phyloP scores from a whole-genome alignment of 108 stramenopile species.

The Cyclotella baltica region DNA sequence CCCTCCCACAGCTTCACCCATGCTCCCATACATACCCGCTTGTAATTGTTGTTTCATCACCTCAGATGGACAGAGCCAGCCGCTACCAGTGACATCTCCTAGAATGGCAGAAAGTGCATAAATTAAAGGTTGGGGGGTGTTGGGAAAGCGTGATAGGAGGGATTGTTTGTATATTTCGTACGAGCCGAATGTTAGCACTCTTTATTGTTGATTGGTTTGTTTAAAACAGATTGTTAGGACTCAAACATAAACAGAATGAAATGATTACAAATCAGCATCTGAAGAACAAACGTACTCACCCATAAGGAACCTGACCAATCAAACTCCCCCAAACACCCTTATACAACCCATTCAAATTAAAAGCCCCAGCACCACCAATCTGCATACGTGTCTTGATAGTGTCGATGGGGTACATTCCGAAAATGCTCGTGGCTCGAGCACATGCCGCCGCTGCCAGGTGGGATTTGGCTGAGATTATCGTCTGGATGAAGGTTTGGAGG shows the following conservation, averaged over 20 bases:
- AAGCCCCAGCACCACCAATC: constrained; percentile 60
- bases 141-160: constrained; percentile 63
- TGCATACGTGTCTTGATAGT: constrained; percentile 92
- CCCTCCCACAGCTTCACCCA: constrained; percentile 60
- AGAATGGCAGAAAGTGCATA: constrained; percentile 71
- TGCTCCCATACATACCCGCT: constrained; percentile 71
- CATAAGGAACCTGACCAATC: constrained; percentile 85
- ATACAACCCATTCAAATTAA: constrained; percentile 62
- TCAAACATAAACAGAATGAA: constrained; percentile 4
- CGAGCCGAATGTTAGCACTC: constrained; percentile 80
- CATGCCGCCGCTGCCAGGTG: constrained; percentile 77
- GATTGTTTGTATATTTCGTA: constrained; percentile 87
- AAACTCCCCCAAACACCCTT: constrained; percentile 67
- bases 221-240: not conserved
- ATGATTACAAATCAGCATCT: not conserved
- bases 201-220: not conserved
- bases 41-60: constrained; percentile 85
- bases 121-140: constrained; percentile 58
- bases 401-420: constrained; percentile 84
- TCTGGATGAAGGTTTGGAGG: constrained; percentile 50
- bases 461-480: constrained; percentile 54
- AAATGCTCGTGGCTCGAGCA: constrained; percentile 74
- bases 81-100: constrained; percentile 81
- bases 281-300: constrained; percentile 27
- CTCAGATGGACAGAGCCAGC: constrained; percentile 82